Evolutionary conservation across 2,329 filamentous ascomycete genomes (phyloP).

Genomic region (Nothopassalora personata): DNA sequence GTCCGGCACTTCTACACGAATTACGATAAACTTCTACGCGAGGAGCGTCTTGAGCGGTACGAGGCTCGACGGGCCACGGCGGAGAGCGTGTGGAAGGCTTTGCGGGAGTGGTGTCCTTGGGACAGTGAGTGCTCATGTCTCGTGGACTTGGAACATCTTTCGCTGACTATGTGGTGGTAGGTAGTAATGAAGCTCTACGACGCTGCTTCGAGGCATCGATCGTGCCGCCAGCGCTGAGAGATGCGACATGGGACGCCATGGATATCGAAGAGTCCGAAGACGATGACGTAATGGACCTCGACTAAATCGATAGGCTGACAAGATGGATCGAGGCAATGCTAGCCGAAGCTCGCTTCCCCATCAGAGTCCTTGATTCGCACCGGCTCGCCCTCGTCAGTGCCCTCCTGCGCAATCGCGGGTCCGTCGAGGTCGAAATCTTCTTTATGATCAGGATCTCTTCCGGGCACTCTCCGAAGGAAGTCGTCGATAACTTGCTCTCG

Average conservation of each 20-base stretch:
- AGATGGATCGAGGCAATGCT: background rate
- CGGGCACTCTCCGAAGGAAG: conserved; percentile 14
- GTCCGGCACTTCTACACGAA: conserved; percentile 57
- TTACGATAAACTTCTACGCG: conserved; percentile 52
- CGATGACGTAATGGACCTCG: conserved; percentile 7
- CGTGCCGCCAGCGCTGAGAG: conserved; percentile 24
- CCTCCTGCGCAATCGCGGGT: background rate
- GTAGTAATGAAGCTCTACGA: conserved; percentile 27
- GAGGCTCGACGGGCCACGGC: conserved; percentile 25
- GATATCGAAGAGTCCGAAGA: conserved; percentile 7
- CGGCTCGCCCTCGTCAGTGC: background rate
- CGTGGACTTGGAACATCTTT: too few species aligned
- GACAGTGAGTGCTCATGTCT: conserved; percentile 9
- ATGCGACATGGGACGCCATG: conserved; percentile 10
- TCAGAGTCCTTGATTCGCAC: background rate
- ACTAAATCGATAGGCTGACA: background rate
- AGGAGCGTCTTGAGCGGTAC: conserved; percentile 24
- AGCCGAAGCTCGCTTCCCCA: background rate
- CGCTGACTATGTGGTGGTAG: background rate
- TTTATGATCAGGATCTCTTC: conserved; percentile 2
- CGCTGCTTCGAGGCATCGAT: conserved; percentile 26
- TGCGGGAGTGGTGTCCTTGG: conserved; percentile 32
- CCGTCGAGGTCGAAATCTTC: conserved; percentile 1
- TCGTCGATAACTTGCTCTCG: conserved; percentile 16
- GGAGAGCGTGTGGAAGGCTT: conserved; percentile 24